Base-by-base conservation (phyloP, 768 basidiomycete genomes). In the Leccinum sublutescens region DNA sequence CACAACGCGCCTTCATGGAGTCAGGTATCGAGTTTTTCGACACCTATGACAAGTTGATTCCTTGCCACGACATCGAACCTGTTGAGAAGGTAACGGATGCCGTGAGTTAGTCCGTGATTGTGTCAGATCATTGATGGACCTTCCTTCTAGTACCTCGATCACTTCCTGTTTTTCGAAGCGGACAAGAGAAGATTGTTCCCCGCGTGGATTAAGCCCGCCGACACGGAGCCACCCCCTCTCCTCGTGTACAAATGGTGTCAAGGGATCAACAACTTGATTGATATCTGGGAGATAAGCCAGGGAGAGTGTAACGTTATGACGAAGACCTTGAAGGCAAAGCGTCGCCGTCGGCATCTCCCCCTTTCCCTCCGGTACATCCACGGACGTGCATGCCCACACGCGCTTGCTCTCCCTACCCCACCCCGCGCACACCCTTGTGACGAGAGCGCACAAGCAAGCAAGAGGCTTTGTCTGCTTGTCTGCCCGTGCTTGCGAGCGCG, bases 21-120 rank as follows among this genome's bases (percentile, higher is more conserved):
- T 78, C 95, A 23, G 97, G 97, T 10, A 97, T 99, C 61, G 92
- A 93, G 75, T 95, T 95, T 76, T 96, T 95, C 74, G 95, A 97
- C 67, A 97, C 95, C 0, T 96, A 98, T 68, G 95, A 98, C 80
- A 98, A 96, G 74, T 84, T 98, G 67, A 98, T 98, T 67, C 95
- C 95, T 25, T 98, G 95, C 71, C 98, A 99, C 72, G 96, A 98
- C 68, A 98, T 99, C 62, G 97, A 99, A 72, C 97, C 97, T 0
- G 94, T 99, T 15, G 97, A 99, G 80, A 99, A 99, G 85, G 98
- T 99, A 64, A 98, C 97, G 27, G 97, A 98, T 74, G 97, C 97
- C 36, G 88, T 90, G 64, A 71, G 88, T 81, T 12, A 52, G 5
- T 11, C 5, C 15, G 2, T 21, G 5, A 50, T 54, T 47, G 34